A percentile compares a stretch with the other conserved stretches of the same genome.
Conservation (phyloP, 1,284 basidiomycete genomes). For the Rhizoctonia solani region DNA sequence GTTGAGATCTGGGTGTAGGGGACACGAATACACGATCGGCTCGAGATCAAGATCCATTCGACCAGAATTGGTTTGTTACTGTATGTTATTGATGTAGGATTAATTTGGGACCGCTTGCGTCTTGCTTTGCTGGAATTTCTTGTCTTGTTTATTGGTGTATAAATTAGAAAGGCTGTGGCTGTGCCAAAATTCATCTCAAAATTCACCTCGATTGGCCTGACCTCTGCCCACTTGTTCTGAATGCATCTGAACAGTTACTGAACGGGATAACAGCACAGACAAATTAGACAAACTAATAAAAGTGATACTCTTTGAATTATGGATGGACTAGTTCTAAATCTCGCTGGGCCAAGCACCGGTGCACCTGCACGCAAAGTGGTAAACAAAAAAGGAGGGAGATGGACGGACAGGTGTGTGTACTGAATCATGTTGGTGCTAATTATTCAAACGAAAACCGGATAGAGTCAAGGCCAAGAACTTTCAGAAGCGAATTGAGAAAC, state of each 20-base stretch:
- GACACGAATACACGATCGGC: background rate
- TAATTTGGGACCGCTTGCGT: slow-evolving; percentile 4
- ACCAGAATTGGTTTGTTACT: slow-evolving; percentile 3
- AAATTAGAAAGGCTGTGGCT: slow-evolving; percentile 25
- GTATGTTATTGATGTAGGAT: slow-evolving; percentile 2
- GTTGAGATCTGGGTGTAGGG: slow-evolving; percentile 12
- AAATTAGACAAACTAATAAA: too few species aligned
- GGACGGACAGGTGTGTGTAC: slow-evolving; percentile 77
- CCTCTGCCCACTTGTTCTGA: background rate
- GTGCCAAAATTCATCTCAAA: slow-evolving; percentile 29
- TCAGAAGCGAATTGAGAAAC: slow-evolving; percentile 34
- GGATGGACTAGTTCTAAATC: slow-evolving; percentile 69
- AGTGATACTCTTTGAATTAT: background rate
- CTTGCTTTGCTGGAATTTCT: background rate
- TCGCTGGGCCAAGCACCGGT: slow-evolving; percentile 49
- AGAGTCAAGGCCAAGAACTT: slow-evolving; percentile 44
- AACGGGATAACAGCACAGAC: too few species aligned
- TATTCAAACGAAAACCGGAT: slow-evolving; percentile 40
- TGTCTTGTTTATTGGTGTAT: slow-evolving; percentile 1
- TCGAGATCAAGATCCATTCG: background rate
- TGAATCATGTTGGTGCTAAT: slow-evolving; percentile 33
- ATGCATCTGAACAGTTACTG: background rate
- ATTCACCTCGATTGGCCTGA: background rate
- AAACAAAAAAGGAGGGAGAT: slow-evolving; percentile 72
- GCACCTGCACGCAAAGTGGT: slow-evolving; percentile 42